Evolutionary conservation across 192 early-diverging fungal genomes (phyloP).

Genomic region (Coemansia sp.): DNA sequence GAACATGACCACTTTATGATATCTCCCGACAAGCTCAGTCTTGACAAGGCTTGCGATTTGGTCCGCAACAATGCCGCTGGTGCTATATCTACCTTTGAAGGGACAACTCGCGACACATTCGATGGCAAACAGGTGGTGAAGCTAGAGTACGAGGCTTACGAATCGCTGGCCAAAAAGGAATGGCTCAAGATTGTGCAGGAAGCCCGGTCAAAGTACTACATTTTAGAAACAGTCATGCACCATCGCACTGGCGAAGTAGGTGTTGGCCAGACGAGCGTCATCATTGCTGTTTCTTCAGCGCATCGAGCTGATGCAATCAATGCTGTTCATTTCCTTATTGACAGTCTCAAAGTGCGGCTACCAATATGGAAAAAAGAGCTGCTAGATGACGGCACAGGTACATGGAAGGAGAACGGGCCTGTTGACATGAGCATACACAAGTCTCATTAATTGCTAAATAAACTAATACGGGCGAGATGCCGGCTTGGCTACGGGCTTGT

Average conservation of each 20-base stretch:
- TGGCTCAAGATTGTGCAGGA: slow-evolving; percentile 61
- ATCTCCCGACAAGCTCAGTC: slow-evolving; percentile 56
- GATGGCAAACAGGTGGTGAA: slow-evolving; percentile 74
- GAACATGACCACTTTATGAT: slow-evolving; percentile 53
- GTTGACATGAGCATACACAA: slow-evolving; percentile 24
- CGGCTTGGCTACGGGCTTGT: slow-evolving; percentile 26
- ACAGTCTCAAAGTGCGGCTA: slow-evolving; percentile 80
- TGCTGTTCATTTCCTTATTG: slow-evolving; percentile 79
- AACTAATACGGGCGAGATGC: slow-evolving; percentile 30
- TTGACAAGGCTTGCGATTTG: slow-evolving; percentile 59
- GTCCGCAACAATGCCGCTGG: slow-evolving; percentile 72
- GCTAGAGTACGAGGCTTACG: slow-evolving; percentile 85
- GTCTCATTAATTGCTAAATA: neutral
- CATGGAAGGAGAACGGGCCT: slow-evolving; percentile 67
- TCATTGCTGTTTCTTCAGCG: slow-evolving; percentile 74
- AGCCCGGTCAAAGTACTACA: slow-evolving; percentile 62
- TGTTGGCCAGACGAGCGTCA: slow-evolving; percentile 76
- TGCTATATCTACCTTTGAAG: slow-evolving; percentile 85
- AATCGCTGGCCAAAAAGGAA: slow-evolving; percentile 79
- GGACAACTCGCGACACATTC: slow-evolving; percentile 84
- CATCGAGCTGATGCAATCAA: slow-evolving; percentile 77
- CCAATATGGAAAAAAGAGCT: slow-evolving; percentile 97
- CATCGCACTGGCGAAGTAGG: slow-evolving; percentile 80
- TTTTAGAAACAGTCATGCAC: slow-evolving; percentile 70
- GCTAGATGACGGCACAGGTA: slow-evolving; percentile 71